Base-by-base conservation (phyloP, 1,284 basidiomycete species). In the Fomitopsis schrenkii region DNA sequence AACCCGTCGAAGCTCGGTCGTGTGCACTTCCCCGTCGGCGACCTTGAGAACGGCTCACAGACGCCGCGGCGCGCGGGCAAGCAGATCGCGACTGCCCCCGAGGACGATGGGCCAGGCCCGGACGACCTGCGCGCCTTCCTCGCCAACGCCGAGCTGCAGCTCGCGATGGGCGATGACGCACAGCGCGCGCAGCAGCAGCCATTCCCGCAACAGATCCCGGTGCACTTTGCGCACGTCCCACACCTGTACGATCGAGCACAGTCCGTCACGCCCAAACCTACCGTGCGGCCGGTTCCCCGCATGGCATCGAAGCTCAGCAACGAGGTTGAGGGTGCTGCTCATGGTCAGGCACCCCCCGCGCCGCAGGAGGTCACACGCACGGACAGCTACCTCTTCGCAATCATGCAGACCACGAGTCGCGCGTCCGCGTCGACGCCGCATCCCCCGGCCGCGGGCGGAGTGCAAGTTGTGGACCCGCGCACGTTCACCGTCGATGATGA, bases 401-500 rank as follows among this genome's bases (percentile, higher is more conserved):
- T 42, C 30, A 58, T 58, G 33, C 41, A 42, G 19, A 58, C 26
- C 30, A 45, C 56, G n/a, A 36, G 30, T 14, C 41, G 42, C 15
- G 56, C 56, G 17, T 38, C 59, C 15, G 38, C 35, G 9, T 28
- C 54, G 8, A 57, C 53, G n/a, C 44, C 59, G 14, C 42, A 42
- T 4, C 53, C 33, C 5, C n/a, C n/a, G 8, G 52, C 52, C 17
- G 38, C 44, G 22, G 22, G 17, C 22, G 42, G 14, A 10, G 48
- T 60, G 59, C 58, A 54, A n/a, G 45, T 60, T 9, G 46, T 61
- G 28, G 59, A 61, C 41, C 59, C 59, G 12, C 46, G 55, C 15
- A 38, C 59, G 8, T 61, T 61, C 55, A 57, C 59, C 8, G 17
- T 61, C 15, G 59, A 61, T 19, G 59, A 61, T 33, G 59, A 57